Conservation (phyloP, 2,329 filamentous ascomycete genomes). For the Exophiala aquamarina region DNA sequence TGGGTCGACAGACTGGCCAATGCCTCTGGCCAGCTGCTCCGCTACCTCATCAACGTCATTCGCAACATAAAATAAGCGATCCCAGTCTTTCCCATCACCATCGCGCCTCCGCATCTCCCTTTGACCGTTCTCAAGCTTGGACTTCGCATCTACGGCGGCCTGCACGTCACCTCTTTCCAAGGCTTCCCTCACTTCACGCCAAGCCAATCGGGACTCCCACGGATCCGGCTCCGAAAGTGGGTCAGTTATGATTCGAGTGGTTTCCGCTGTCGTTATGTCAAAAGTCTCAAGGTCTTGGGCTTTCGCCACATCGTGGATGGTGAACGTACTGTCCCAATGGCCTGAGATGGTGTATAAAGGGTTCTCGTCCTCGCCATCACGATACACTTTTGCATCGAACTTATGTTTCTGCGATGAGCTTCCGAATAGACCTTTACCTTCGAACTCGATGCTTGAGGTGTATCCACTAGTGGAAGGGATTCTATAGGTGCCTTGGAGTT, state of each 20-base stretch:
- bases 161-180: conserved; percentile 86
- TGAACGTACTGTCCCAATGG: conserved; percentile 60
- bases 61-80: conserved; percentile 72
- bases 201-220: conserved; percentile 83
- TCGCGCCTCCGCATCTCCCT: conserved; percentile 74
- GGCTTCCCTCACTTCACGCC: conserved; percentile 78
- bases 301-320: conserved; percentile 68
- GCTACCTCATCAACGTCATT: conserved; percentile 5
- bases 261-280: conserved; percentile 57
- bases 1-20: conserved; percentile 8
- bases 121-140: conserved; percentile 86
- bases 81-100: conserved; percentile 73
- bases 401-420: conserved; percentile 18
- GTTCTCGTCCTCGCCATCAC: conserved; percentile 9
- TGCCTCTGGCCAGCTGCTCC: conserved; percentile 3
- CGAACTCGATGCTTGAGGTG: conserved; percentile 24
- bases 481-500: conserved; percentile 24
- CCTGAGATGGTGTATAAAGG: conserved; percentile 25
- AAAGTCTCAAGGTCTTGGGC: conserved; percentile 57
- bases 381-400: conserved; percentile 24
- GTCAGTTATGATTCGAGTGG: conserved; percentile 69
- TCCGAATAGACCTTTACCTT: conserved; percentile 18
- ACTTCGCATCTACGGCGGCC: conserved; percentile 73
- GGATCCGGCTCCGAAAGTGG: conserved; percentile 78
- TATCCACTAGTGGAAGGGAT: conserved; percentile 27